A percentile compares a stretch with the other conserved stretches of the same genome.
Conservation (phyloP, 139 green algal species). For the Picochlorum costavermella region DNA sequence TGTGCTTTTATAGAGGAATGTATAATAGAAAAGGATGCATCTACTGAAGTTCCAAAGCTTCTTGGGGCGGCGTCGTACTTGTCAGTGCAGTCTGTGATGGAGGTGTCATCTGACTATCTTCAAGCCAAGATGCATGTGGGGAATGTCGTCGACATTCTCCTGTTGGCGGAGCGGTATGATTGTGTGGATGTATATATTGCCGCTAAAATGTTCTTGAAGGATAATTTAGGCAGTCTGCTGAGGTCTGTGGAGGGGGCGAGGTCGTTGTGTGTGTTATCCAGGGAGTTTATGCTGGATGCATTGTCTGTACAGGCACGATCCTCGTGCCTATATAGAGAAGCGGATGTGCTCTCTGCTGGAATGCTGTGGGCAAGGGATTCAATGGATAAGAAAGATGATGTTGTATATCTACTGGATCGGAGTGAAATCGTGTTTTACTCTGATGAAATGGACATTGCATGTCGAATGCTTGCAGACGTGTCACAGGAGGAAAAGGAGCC, state of each 20-base stretch:
- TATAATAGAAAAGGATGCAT: too few relatives aligned
- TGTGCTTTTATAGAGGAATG: neutral
- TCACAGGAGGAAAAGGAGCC: too few relatives aligned
- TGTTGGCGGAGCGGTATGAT: conserved; percentile 16
- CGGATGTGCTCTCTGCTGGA: neutral
- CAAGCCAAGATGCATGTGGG: conserved; percentile 7
- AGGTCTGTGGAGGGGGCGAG: neutral
- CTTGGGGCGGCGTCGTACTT: conserved; percentile 19
- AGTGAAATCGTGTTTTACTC: neutral
- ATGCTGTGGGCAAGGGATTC: neutral
- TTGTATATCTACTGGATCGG: neutral
- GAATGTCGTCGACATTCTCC: conserved; percentile 14
- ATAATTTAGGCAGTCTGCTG: neutral
- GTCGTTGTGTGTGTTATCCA: neutral
- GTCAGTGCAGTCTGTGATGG: conserved; percentile 14
- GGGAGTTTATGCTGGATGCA: too few relatives aligned
- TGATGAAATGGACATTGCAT: too few relatives aligned
- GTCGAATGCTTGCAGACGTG: too few relatives aligned
- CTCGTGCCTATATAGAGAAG: neutral
- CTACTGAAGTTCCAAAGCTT: conserved; percentile 4
- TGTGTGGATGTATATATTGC: conserved; percentile 6
- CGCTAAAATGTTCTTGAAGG: neutral
- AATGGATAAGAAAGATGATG: neutral
- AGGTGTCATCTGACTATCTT: conserved; percentile 17
- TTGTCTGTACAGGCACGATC: neutral